Conservation (phyloP, 345 rosid species). For the Eucalyptus viminalis region DNA sequence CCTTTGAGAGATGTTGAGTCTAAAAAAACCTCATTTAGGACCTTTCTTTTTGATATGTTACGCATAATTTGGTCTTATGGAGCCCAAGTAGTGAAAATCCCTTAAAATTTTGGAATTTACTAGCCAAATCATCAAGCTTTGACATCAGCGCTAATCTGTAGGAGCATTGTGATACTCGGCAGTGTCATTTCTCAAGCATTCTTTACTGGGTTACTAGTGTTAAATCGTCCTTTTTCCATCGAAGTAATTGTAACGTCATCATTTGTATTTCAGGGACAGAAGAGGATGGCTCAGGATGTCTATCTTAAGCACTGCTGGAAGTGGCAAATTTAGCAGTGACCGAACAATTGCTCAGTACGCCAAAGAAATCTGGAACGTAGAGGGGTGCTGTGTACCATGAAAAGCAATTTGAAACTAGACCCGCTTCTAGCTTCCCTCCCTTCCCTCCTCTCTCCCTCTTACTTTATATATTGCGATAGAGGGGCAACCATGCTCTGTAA, state of each 20-base stretch:
- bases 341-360: slow-evolving; percentile 84
- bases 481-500: not conserved
- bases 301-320: slow-evolving; percentile 83
- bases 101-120: not conserved
- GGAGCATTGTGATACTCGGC: not conserved
- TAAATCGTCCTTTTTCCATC: not conserved
- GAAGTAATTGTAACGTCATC: not conserved
- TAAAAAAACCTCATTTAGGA: not conserved
- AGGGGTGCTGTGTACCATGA: slow-evolving; percentile 65
- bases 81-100: not conserved
- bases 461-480: not conserved
- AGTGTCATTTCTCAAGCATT: not conserved
- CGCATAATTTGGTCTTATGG: not conserved
- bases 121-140: not conserved
- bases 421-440: not conserved
- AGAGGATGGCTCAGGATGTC: slow-evolving; percentile 87
- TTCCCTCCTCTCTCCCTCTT: not conserved
- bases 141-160: not conserved
- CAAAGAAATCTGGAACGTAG: slow-evolving; percentile 81
- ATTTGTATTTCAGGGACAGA: slow-evolving; percentile 37
- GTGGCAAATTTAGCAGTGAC: slow-evolving; percentile 91
- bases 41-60: not conserved
- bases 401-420: not conserved
- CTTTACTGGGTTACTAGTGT: not conserved
- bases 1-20: not conserved